phyloP scores from a whole-genome alignment of 208 protist genomes.

The Wallacemonas collosoma region DNA sequence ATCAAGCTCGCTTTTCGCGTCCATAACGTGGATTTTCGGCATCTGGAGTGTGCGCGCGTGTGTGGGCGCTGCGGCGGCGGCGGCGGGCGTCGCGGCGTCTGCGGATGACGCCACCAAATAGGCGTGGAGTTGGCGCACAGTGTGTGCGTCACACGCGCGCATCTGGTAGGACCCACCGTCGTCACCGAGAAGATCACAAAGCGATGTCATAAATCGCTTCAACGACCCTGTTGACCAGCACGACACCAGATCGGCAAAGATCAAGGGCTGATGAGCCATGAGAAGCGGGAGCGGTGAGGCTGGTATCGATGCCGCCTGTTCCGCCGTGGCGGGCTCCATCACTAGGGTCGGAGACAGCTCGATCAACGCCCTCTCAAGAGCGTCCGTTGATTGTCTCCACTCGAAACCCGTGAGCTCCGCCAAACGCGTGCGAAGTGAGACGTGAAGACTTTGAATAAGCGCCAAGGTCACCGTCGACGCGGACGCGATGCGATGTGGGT shows the following conservation, averaged over 20 bases:
- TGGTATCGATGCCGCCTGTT: background rate
- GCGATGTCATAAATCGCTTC: background rate
- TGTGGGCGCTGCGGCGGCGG: background rate
- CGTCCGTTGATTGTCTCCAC: background rate
- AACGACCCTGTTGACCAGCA: background rate
- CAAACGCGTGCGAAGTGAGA: background rate
- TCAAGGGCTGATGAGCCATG: background rate
- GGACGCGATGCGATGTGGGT: background rate
- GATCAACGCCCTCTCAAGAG: background rate
- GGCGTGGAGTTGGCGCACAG: background rate
- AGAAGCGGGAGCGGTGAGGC: conserved; percentile 3
- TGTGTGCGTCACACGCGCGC: background rate
- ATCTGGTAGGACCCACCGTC: background rate
- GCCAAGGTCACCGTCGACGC: background rate
- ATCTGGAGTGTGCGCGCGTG: background rate
- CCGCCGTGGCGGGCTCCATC: too few relatives aligned
- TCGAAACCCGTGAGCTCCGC: background rate
- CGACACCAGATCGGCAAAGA: conserved; percentile 7
- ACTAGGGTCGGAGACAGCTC: background rate
- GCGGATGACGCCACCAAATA: background rate
- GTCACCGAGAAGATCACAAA: background rate
- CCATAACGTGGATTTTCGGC: background rate
- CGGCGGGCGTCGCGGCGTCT: too few relatives aligned
- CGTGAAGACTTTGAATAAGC: background rate
- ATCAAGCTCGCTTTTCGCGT: background rate